phyloP scores from a whole-genome alignment of 2,329 filamentous ascomycete genomes.

The Talaromyces rugulosus region DNA sequence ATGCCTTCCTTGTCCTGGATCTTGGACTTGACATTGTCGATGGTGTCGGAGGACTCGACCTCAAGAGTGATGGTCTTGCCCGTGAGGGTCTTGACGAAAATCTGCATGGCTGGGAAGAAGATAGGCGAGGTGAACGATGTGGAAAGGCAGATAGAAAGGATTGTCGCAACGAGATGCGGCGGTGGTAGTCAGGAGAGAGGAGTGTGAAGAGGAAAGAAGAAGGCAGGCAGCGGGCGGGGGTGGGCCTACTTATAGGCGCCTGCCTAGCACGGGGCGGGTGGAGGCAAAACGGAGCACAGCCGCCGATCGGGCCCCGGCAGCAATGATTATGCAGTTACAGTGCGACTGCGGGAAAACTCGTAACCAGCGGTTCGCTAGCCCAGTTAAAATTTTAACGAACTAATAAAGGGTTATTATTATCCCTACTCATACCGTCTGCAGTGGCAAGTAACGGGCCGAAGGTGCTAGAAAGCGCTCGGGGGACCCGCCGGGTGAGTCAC shows the following conservation, averaged over 20 bases:
- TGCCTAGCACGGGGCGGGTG: conserved; percentile 3
- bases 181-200: conserved; percentile 5
- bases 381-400: too few species aligned
- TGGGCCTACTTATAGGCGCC: conserved; percentile 27
- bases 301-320: neutral
- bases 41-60: conserved; percentile 46
- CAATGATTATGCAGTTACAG: neutral
- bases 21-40: conserved; percentile 57
- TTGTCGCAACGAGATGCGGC: neutral
- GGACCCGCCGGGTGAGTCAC: conserved; percentile 9
- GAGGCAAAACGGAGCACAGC: conserved; percentile 15
- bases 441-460: conserved; percentile 7
- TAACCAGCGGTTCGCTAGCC: neutral
- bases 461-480: conserved; percentile 14
- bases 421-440: neutral
- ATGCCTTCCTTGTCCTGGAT: conserved; percentile 60
- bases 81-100: conserved; percentile 91
- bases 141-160: conserved; percentile 9
- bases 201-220: conserved; percentile 19
- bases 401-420: neutral
- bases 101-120: conserved; percentile 67
- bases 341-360: neutral
- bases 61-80: conserved; percentile 54
- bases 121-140: conserved; percentile 5
- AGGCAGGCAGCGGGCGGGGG: conserved; percentile 14